Percentiles rank a stretch among this genome's conserved stretches.
These are phyloP conservation scores for Yarrowia hollandica DNA, from an alignment of 805 yeast genomes.

Conservation along the genomic window DNA sequence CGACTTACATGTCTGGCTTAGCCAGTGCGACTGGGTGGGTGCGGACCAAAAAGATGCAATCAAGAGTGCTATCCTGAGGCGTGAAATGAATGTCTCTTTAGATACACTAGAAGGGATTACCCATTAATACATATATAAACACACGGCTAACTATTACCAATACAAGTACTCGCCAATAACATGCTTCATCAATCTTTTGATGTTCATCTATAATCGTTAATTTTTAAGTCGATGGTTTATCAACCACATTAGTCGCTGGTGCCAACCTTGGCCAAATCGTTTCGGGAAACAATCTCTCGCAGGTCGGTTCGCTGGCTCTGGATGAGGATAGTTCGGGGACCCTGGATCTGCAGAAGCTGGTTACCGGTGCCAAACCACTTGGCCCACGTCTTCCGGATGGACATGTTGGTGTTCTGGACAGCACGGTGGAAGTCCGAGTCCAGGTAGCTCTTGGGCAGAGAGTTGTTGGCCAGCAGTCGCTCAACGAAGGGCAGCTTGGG, in stretches of 20 bases:
- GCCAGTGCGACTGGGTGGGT: slow-evolving; percentile 4
- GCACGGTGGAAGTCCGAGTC: slow-evolving; percentile 25
- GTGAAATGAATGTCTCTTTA: slow-evolving; percentile 1
- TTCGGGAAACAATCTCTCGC: slow-evolving; percentile 13
- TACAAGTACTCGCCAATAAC: too few species aligned
- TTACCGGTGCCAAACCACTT: slow-evolving; percentile 27
- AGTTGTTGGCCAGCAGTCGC: slow-evolving; percentile 18
- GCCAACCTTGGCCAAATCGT: slow-evolving; percentile 21
- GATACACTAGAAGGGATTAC: neutral
- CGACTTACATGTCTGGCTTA: slow-evolving; percentile 11
- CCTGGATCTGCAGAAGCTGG: slow-evolving; percentile 25
- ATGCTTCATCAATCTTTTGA: slow-evolving; percentile 1
- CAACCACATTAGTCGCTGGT: neutral
- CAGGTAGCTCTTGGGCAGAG: slow-evolving; percentile 21
- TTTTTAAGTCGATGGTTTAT: slow-evolving; percentile 1
- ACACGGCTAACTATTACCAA: too few species aligned
- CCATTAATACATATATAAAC: too few species aligned
- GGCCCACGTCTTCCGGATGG: slow-evolving; percentile 23
- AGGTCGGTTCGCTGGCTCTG: slow-evolving; percentile 25
- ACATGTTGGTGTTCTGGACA: slow-evolving; percentile 9
- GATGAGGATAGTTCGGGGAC: slow-evolving; percentile 28
- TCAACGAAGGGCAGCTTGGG: slow-evolving; percentile 26
- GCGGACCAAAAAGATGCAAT: neutral
- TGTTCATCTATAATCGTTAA: slow-evolving; percentile 27
- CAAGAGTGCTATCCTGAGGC: neutral